Evolutionary conservation across 495 filamentous ascomycete genomes (phyloP).

Genomic region (Penicillium maclennaniae): DNA sequence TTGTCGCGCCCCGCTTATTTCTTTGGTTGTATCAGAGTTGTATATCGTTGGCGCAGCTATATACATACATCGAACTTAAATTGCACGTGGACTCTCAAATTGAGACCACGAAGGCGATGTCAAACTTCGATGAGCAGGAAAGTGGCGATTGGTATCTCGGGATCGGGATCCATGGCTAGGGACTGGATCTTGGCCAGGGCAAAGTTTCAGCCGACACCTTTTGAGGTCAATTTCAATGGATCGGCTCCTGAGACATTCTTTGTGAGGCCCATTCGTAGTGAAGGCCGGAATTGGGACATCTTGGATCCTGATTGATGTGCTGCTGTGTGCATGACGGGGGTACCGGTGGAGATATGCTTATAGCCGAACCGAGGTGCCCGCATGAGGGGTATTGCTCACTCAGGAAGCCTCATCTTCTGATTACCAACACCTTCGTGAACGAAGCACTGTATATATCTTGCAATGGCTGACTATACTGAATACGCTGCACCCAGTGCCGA

Average conservation of each 20-base stretch:
- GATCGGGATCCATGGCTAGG: conserved; percentile 20
- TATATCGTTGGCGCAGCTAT: conserved; percentile 34
- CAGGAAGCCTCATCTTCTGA: neutral
- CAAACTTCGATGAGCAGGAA: conserved; percentile 33
- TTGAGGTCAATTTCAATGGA: neutral
- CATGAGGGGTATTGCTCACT: neutral
- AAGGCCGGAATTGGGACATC: neutral
- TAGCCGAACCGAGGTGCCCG: conserved; percentile 24
- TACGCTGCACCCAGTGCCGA: conserved; percentile 38
- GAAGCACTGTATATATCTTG: neutral
- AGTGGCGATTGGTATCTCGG: conserved; percentile 19
- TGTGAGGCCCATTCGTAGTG: neutral
- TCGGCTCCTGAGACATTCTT: too few species aligned
- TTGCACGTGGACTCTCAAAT: conserved; percentile 58
- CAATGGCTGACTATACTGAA: conserved; percentile 40
- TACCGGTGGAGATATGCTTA: neutral
- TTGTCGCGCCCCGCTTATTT: conserved; percentile 42
- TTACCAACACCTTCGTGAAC: neutral
- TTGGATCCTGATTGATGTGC: neutral
- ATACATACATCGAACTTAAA: conserved; percentile 53
- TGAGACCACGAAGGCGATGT: conserved; percentile 56
- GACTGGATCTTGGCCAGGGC: neutral
- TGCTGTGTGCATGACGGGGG: conserved; percentile 15
- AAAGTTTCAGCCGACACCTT: neutral
- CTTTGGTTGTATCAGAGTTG: conserved; percentile 40